Evolutionary conservation across 2,329 filamentous ascomycete species (phyloP).

Genomic region (Fusarium nurragi): DNA sequence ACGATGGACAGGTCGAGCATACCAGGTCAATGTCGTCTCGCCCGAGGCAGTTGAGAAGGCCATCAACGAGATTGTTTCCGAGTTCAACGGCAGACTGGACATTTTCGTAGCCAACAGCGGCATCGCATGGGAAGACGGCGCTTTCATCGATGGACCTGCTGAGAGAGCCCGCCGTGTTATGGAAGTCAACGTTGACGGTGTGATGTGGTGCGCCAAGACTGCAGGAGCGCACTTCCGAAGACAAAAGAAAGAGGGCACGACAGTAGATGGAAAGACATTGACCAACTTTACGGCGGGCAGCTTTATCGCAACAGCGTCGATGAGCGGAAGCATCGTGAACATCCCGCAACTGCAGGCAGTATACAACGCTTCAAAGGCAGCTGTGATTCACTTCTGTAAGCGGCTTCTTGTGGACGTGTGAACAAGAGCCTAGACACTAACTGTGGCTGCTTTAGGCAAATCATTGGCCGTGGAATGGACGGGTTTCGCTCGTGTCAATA

Average conservation of each 20-base stretch:
- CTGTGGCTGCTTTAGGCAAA: conserved; percentile 59
- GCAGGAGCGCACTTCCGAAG: conserved; percentile 75
- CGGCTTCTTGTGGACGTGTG: background rate
- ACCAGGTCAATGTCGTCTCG: conserved; percentile 68
- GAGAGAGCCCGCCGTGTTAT: conserved; percentile 74
- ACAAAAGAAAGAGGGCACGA: conserved; percentile 74
- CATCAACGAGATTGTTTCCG: conserved; percentile 63
- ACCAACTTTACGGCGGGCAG: conserved; percentile 70
- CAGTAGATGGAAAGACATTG: conserved; percentile 68
- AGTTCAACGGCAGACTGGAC: conserved; percentile 80
- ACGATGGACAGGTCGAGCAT: conserved; percentile 64
- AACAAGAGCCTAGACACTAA: background rate
- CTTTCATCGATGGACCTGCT: conserved; percentile 71
- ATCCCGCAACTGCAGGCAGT: conserved; percentile 78
- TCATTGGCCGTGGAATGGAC: conserved; percentile 81
- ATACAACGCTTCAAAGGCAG: conserved; percentile 79
- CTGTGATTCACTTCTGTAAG: conserved; percentile 66
- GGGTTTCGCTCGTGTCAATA: conserved; percentile 77
- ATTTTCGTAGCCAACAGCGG: conserved; percentile 84
- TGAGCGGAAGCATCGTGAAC: conserved; percentile 82
- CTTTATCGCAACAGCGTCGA: conserved; percentile 81
- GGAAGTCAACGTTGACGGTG: conserved; percentile 77
- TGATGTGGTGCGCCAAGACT: conserved; percentile 79
- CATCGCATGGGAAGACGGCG: conserved; percentile 75
- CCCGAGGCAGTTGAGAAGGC: conserved; percentile 61